phyloP scores from a whole-genome alignment of 2,329 filamentous ascomycete species.

The Phialophora verrucosa region DNA sequence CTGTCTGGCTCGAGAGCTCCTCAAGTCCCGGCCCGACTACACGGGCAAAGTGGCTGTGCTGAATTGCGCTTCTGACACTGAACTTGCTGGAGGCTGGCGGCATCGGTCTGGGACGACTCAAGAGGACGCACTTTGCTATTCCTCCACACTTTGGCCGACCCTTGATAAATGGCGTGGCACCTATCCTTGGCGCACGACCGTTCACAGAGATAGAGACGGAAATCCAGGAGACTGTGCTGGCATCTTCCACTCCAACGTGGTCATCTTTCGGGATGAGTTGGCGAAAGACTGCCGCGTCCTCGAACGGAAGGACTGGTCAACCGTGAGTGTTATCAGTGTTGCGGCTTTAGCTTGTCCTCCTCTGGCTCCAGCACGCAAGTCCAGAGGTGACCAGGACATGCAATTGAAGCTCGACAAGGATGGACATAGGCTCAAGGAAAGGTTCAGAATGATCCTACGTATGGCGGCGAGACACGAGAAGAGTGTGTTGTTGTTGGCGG shows the following conservation, averaged over 20 bases:
- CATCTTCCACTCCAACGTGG: conserved; percentile 20
- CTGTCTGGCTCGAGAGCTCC: conserved; percentile 16
- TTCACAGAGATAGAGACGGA: conserved; percentile 5
- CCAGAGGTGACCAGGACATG: conserved; percentile 7
- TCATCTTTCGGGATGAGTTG: conserved; percentile 20
- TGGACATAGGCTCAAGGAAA: conserved; percentile 16
- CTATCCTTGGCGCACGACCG: conserved; percentile 17
- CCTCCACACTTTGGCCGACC: conserved; percentile 22
- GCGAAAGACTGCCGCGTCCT: conserved; percentile 11
- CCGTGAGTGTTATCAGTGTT: conserved; percentile 15
- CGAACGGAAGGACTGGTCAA: conserved; percentile 14
- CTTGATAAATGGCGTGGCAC: conserved; percentile 11
- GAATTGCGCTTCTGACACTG: conserved; percentile 22
- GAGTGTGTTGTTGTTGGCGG: conserved; percentile 22
- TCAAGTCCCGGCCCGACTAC: conserved; percentile 19
- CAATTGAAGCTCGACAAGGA: conserved; percentile 18
- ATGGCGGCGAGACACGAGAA: conserved; percentile 19
- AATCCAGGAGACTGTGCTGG: conserved; percentile 20
- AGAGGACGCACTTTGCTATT: conserved; percentile 24
- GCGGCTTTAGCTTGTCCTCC: conserved; percentile 21
- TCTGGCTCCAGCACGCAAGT: conserved; percentile 1
- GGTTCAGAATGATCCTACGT: conserved; percentile 17
- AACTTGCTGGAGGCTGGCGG: conserved; percentile 25
- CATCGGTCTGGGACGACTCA: conserved; percentile 22
- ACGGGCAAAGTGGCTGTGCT: conserved; percentile 17